These are phyloP conservation scores for Lathyrus sativus DNA, from an alignment of 306 rosid genomes.

Conservation along the genomic window DNA sequence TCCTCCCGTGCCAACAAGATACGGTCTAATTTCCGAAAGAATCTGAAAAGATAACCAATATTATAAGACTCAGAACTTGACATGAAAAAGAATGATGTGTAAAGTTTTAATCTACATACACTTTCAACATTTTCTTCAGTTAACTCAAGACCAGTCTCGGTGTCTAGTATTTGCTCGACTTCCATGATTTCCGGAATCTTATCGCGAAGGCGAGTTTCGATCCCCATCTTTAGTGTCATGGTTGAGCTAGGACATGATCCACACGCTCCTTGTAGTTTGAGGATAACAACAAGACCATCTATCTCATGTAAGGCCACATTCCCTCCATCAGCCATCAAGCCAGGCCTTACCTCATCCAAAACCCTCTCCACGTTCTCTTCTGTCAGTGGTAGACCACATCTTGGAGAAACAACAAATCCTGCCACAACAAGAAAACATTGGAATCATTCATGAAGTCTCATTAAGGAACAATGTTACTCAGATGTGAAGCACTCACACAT, in stretches of 20 bases:
- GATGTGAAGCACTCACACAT: not conserved
- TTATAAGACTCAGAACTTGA: constrained; percentile 1
- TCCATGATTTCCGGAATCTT: constrained; percentile 89
- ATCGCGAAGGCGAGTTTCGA: constrained; percentile 84
- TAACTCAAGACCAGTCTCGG: constrained; percentile 85
- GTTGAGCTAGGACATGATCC: constrained; percentile 98
- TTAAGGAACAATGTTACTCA: not conserved
- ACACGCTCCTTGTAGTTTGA: constrained; percentile 96
- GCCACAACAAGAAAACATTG: constrained; percentile 22
- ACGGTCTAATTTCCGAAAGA: constrained; percentile 91
- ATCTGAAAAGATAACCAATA: constrained; percentile 55
- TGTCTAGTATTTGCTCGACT: constrained; percentile 87
- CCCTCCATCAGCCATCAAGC: constrained; percentile 96
- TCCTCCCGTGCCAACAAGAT: constrained; percentile 93
- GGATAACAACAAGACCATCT: constrained; percentile 89
- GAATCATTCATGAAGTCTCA: not conserved
- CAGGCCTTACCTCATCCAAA: constrained; percentile 93
- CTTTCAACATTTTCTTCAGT: constrained; percentile 82
- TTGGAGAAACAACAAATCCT: constrained; percentile 78
- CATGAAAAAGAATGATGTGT: constrained; percentile 36
- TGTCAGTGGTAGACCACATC: constrained; percentile 77
- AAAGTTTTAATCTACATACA: constrained; percentile 45
- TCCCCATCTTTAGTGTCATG: constrained; percentile 95
- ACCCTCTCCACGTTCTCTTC: constrained; percentile 97
- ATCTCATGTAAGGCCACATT: constrained; percentile 94